phyloP scores from a whole-genome alignment of 495 filamentous ascomycete species.

The Penicillium lagena region DNA sequence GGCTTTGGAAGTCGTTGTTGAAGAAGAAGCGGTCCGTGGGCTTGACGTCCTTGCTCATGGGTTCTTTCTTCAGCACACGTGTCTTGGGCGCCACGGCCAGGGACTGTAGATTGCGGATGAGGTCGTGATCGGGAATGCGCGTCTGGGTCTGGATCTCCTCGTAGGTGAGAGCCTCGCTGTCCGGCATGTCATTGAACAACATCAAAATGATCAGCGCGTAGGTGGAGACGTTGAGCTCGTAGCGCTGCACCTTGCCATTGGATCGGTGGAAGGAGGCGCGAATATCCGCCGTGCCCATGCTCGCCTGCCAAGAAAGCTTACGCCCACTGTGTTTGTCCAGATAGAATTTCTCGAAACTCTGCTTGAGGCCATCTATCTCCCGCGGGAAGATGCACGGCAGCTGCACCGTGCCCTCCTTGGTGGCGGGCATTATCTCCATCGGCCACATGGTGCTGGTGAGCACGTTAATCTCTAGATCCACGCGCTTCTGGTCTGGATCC shows the following conservation, averaged over 20 bases:
- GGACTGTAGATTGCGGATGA: constrained; percentile 76
- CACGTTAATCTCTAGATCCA: constrained; percentile 77
- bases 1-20: constrained; percentile 77
- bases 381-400: constrained; percentile 63
- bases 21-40: constrained; percentile 75
- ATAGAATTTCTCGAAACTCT: constrained; percentile 89
- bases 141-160: constrained; percentile 82
- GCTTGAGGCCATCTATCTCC: constrained; percentile 68
- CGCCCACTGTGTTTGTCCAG: constrained; percentile 79
- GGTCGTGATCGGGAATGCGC: constrained; percentile 71
- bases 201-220: constrained; percentile 87
- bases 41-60: constrained; percentile 76
- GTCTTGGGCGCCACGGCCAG: constrained; percentile 83
- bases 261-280: constrained; percentile 71
- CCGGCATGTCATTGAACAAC: constrained; percentile 75
- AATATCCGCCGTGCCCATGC: constrained; percentile 82
- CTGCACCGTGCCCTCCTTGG: constrained; percentile 44
- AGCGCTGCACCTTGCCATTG: constrained; percentile 63
- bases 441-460: constrained; percentile 95
- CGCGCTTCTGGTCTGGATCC: constrained; percentile 57
- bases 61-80: constrained; percentile 74
- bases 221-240: constrained; percentile 89
- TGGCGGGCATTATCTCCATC: constrained; percentile 69
- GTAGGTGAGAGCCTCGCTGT: constrained; percentile 61
- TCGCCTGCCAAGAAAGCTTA: constrained; percentile 75